Conservation (phyloP, 2,329 filamentous ascomycete species). For the Mycogone perniciosa region DNA sequence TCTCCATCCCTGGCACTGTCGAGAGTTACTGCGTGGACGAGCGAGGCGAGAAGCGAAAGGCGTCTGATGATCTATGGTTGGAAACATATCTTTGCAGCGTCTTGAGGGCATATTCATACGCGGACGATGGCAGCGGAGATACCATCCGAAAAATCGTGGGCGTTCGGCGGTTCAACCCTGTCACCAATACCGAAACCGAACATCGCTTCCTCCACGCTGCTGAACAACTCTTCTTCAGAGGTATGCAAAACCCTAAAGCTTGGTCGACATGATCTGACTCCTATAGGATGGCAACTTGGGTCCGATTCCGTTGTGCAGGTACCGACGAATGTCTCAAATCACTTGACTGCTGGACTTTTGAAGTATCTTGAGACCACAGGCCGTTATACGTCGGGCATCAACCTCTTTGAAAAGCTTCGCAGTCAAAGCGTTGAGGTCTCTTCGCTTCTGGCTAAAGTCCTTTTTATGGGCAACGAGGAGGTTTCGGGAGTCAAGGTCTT, state of each 20-base stretch:
- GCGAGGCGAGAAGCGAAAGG: conserved; percentile 86
- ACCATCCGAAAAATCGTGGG: conserved; percentile 95
- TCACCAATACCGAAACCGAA: conserved; percentile 96
- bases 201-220: conserved; percentile 93
- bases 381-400: conserved; percentile 90
- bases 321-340: conserved; percentile 92
- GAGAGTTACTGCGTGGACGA: conserved; percentile 98
- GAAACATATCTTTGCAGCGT: conserved; percentile 97
- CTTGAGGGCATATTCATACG: conserved; percentile 89
- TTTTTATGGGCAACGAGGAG: conserved; percentile 93
- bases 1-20: conserved; percentile 92
- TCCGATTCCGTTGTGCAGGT: conserved; percentile 97
- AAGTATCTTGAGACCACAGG: conserved; percentile 95
- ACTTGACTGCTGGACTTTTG: conserved; percentile 86
- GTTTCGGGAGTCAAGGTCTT: conserved; percentile 88
- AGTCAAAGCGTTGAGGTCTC: conserved; percentile 89
- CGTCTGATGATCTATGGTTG: conserved; percentile 90
- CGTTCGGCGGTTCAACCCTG: conserved; percentile 93
- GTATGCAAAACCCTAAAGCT: conserved; percentile 37
- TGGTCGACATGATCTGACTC: conserved; percentile 13
- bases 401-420: conserved; percentile 92
- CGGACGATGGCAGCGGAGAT: conserved; percentile 89
- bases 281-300: conserved; percentile 80
- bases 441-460: conserved; percentile 81
- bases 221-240: conserved; percentile 90